Percentiles rank a stretch among this genome's conserved stretches.
Conservation (phyloP, 1,284 basidiomycete genomes). For the Caloboletus firmus region DNA sequence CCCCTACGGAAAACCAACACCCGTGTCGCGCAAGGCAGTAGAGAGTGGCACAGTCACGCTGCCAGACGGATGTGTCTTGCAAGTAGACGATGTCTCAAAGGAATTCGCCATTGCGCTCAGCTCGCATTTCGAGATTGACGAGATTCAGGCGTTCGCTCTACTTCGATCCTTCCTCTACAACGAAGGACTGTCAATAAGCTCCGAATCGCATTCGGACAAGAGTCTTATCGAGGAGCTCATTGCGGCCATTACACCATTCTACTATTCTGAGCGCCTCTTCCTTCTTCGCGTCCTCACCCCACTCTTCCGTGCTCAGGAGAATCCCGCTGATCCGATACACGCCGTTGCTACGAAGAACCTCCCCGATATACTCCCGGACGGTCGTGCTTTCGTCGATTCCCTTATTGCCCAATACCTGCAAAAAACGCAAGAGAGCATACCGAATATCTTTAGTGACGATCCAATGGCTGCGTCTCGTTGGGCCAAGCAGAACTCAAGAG, state of each 20-base stretch:
- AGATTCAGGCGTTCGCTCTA: conserved; percentile 69
- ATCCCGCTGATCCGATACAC: conserved; percentile 54
- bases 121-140: conserved; percentile 69
- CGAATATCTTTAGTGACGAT: conserved; percentile 50
- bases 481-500: conserved; percentile 77
- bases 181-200: conserved; percentile 61
- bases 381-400: conserved; percentile 52
- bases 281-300: conserved; percentile 63
- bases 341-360: conserved; percentile 55
- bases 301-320: conserved; percentile 61
- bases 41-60: conserved; percentile 66
- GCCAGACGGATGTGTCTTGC: conserved; percentile 58
- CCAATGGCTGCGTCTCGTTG: conserved; percentile 65
- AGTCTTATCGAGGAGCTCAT: conserved; percentile 56
- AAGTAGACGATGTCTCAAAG: conserved; percentile 66
- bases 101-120: conserved; percentile 70
- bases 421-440: conserved; percentile 56
- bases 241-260: conserved; percentile 75
- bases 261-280: conserved; percentile 75
- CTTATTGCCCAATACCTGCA: conserved; percentile 59
- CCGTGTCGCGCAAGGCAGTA: conserved; percentile 63
- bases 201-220: conserved; percentile 44
- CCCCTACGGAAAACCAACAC: conserved; percentile 68
- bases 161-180: conserved; percentile 79
- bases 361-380: conserved; percentile 61